Evolutionary conservation across 768 basidiomycete genomes (phyloP).

Genomic region (Leccinum fibrillosum): DNA sequence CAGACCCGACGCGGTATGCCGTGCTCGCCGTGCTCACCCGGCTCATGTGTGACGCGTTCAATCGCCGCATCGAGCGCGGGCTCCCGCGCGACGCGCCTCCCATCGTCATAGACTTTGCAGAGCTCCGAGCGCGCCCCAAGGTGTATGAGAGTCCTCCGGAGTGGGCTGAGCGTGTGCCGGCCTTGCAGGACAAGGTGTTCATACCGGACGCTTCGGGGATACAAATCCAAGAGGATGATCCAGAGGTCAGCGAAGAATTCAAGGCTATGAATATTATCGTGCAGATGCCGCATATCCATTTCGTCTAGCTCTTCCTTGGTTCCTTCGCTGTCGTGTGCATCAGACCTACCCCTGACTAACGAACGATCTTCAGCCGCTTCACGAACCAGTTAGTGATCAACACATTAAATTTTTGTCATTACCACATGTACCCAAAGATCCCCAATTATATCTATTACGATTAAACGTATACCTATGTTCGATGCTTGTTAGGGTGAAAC

Average conservation of each 20-base stretch:
- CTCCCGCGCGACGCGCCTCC: constrained; percentile 9
- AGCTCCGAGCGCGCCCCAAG: constrained; percentile 8
- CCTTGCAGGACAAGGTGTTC: background rate
- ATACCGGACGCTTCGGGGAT: constrained; percentile 5
- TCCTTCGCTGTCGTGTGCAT: background rate
- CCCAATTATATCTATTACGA: constrained; percentile 21
- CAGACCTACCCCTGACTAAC: background rate
- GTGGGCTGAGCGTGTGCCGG: background rate
- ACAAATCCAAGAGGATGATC: background rate
- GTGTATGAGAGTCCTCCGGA: constrained; percentile 3
- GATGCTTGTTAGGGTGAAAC: constrained; percentile 3
- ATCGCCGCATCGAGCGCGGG: constrained; percentile 10
- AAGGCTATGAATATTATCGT: constrained; percentile 9
- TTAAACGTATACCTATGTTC: constrained; percentile 17
- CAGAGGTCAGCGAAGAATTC: constrained; percentile 9
- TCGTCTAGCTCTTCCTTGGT: background rate
- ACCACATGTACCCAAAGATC: constrained; percentile 8
- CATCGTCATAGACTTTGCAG: constrained; percentile 10
- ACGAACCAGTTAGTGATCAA: background rate
- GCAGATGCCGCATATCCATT: constrained; percentile 11
- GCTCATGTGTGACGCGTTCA: constrained; percentile 10
- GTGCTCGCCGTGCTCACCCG: constrained; percentile 6
- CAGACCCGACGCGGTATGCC: constrained; percentile 3
- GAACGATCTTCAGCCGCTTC: background rate
- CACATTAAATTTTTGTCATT: background rate